A percentile compares a stretch with the other conserved stretches of the same genome.
Conservation (phyloP, 441 rosid genomes). For the Hura crepitans region DNA sequence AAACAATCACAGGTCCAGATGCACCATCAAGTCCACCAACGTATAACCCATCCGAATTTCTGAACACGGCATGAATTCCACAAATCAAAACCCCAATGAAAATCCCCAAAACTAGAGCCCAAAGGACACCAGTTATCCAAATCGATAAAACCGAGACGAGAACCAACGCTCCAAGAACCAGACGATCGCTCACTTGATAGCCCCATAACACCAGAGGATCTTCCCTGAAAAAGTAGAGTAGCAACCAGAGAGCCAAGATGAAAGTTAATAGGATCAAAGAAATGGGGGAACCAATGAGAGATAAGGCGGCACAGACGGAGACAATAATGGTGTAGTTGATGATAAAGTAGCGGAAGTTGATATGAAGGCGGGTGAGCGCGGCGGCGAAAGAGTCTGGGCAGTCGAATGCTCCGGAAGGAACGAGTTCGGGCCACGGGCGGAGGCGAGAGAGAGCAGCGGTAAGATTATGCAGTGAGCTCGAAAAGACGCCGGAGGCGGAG, state of each 20-base stretch:
- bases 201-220: constrained; percentile 40
- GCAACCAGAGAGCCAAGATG: constrained; percentile 36
- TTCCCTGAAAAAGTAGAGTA: constrained; percentile 39
- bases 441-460: constrained; percentile 36
- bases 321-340: constrained; percentile 39
- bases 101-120: constrained; percentile 32
- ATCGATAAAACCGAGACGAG: constrained; percentile 31
- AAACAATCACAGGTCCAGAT: constrained; percentile 10
- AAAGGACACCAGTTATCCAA: constrained; percentile 34
- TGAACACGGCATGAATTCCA: constrained; percentile 33
- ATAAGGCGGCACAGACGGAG: constrained; percentile 26
- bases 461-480: constrained; percentile 47
- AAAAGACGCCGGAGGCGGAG: constrained; percentile 39
- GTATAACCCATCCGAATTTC: constrained; percentile 35
- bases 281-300: constrained; percentile 32
- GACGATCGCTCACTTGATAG: constrained; percentile 28
- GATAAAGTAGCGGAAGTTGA: constrained; percentile 31
- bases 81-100: constrained; percentile 28
- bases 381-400: constrained; percentile 30
- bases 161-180: constrained; percentile 27
- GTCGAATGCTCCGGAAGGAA: constrained; percentile 29
- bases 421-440: constrained; percentile 55
- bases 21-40: constrained; percentile 25
- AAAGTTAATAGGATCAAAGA: constrained; percentile 31
- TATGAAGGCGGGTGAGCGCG: constrained; percentile 26